Percentiles rank a stretch among this genome's conserved stretches.
phyloP scores from a whole-genome alignment of 1,284 basidiomycete species.

The Ustanciosporium gigantosporum region DNA sequence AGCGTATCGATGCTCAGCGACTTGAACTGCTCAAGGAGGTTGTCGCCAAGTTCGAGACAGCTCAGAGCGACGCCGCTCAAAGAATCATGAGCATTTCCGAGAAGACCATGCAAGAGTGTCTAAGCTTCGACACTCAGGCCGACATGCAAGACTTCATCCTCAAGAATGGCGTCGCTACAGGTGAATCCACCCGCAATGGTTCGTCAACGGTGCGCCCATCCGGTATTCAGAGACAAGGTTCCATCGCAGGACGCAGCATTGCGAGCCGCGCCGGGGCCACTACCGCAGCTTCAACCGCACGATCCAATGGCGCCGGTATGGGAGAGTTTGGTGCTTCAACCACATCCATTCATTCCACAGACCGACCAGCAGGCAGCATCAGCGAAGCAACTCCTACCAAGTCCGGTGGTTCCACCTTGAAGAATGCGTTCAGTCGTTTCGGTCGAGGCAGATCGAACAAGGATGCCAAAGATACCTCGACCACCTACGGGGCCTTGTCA shows the following conservation, averaged over 20 bases:
- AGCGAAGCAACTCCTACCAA: conserved; percentile 22
- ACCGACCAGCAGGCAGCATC: conserved; percentile 18
- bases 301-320: conserved; percentile 26
- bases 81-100: conserved; percentile 48
- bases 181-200: conserved; percentile 7
- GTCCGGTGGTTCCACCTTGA: conserved; percentile 39
- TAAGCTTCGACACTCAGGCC: conserved; percentile 45
- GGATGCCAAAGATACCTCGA: conserved; percentile 28
- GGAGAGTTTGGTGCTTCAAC: conserved; percentile 43
- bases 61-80: conserved; percentile 50
- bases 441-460: conserved; percentile 41
- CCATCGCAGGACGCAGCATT: conserved; percentile 34
- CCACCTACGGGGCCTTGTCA: conserved; percentile 38
- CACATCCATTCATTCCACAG: conserved; percentile 38
- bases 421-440: conserved; percentile 48
- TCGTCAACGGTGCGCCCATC: conserved; percentile 4
- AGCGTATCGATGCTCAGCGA: conserved; percentile 51
- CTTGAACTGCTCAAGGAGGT: conserved; percentile 53
- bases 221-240: conserved; percentile 12
- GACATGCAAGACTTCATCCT: conserved; percentile 55
- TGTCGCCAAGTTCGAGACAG: conserved; percentile 51
- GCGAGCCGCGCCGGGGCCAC: conserved; percentile 24
- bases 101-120: conserved; percentile 48
- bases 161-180: conserved; percentile 22
- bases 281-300: conserved; percentile 3